phyloP scores from a whole-genome alignment of 2,329 filamentous ascomycete genomes.

The Fusarium denticulatum region DNA sequence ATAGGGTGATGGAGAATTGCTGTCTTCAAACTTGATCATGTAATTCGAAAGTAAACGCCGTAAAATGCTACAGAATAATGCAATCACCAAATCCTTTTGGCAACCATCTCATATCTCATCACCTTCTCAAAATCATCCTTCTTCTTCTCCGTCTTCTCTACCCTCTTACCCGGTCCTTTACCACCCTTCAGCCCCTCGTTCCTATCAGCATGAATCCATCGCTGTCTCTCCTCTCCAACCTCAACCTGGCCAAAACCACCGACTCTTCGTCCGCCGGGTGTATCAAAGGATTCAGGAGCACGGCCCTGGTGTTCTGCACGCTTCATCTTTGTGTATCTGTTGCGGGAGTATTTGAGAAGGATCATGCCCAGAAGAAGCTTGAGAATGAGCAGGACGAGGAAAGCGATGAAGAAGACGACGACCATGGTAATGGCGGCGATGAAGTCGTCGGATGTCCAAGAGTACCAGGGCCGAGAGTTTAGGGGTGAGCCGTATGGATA shows the following conservation, averaged over 20 bases:
- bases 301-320: constrained; percentile 65
- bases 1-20: not conserved
- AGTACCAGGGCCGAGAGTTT: constrained; percentile 57
- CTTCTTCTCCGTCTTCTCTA: constrained; percentile 56
- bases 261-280: constrained; percentile 74
- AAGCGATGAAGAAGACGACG: constrained; percentile 84
- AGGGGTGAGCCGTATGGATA: constrained; percentile 56
- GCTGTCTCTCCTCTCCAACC: constrained; percentile 84
- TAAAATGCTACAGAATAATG: constrained; percentile 3
- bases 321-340: constrained; percentile 85
- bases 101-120: constrained; percentile 92
- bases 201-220: constrained; percentile 89
- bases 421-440: constrained; percentile 85
- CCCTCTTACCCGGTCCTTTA: constrained; percentile 64
- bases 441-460: constrained; percentile 75
- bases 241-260: constrained; percentile 89
- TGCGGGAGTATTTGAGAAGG: constrained; percentile 80
- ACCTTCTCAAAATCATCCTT: constrained; percentile 69
- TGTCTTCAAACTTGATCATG: not conserved
- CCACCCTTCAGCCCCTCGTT: constrained; percentile 72
- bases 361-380: constrained; percentile 91
- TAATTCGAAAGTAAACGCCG: constrained; percentile 9
- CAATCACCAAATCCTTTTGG: constrained; percentile 90
- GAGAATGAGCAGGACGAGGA: constrained; percentile 83
- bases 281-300: constrained; percentile 66